Evolutionary conservation across 2,329 filamentous ascomycete species (phyloP), one percentile per base, ranked within the genome.

Genomic region (Akanthomyces dipterigenus): DNA sequence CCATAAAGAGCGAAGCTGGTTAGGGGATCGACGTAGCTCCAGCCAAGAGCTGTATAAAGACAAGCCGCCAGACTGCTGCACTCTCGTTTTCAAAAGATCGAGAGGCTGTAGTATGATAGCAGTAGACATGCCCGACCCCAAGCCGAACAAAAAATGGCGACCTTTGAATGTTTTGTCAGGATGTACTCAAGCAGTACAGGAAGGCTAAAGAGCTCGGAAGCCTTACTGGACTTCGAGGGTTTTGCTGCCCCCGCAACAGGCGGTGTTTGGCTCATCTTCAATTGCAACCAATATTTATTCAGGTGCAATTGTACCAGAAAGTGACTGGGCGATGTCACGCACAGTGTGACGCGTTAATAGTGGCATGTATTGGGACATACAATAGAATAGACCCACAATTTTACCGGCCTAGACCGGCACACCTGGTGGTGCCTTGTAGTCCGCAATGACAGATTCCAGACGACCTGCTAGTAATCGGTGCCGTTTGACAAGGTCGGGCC

Each of bases 41-140:
- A 64, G 67, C 51, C 73, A 63, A 28, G 65, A 69, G 20, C 66
- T 64, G 8, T 66, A 62, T 62, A 98, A 83, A 2, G 91, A 86
- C 66, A 84, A 83, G 48, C 84, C 82, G 54, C 86, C 86, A 38
- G 90, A 91, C 75, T 98, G 95, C 73, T 99, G 95, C 45, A 98
- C 88, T 51, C 95, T 88, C 34, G 95, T 99, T 76, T 99, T 99
- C 72, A 99, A 86, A 4, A 99, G 87, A 76, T 99, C 95, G 70
- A 95, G 89, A 28, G 95, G 95, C 75, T 99, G 95, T 18, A 99
- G 84, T 60, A 98, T 86, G 63, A 96, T 87, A 60, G 95, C 93
- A 57, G 92, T 95, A 65, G 91, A 84, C 55, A 96, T 82, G 69
- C 95, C 95, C 8, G 93, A 97, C 70, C 86, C 85, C 61, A 98